A percentile compares a stretch with the other conserved stretches of the same genome.
These are phyloP conservation scores for Penicillium canariense DNA, from an alignment of 495 filamentous ascomycete genomes.

Conservation along the genomic window DNA sequence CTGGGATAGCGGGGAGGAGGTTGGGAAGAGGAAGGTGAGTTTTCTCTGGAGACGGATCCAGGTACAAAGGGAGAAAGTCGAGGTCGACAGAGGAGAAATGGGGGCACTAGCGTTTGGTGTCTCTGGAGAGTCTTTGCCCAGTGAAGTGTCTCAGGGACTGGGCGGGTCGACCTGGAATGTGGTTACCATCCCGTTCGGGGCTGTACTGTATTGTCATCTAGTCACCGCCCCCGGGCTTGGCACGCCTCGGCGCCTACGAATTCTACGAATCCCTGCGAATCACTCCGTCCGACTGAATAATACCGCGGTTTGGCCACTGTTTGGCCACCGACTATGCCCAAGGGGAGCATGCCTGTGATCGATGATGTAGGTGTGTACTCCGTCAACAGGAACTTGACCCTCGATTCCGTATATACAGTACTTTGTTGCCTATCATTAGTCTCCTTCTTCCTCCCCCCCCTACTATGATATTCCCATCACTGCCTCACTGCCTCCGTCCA, in stretches of 20 bases:
- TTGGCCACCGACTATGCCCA: no score
- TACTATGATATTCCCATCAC: neutral
- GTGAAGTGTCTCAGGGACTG: conserved; percentile 5
- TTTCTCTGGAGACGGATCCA: conserved; percentile 8
- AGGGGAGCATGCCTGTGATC: conserved; percentile 1
- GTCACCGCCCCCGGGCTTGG: no score
- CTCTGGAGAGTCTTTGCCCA: neutral
- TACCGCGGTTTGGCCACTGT: no score
- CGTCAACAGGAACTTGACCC: neutral
- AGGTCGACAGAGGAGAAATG: neutral
- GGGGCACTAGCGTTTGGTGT: conserved; percentile 1
- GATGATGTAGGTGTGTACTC: conserved; percentile 3
- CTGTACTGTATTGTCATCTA: neutral
- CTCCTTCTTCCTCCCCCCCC: no score
- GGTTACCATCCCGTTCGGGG: neutral
- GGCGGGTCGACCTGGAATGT: conserved; percentile 2
- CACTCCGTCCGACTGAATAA: no score
- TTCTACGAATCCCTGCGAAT: no score
- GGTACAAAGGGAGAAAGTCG: conserved; percentile 11
- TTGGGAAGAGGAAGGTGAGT: conserved; percentile 8
- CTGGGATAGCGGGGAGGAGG: conserved; percentile 18
- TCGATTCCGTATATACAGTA: neutral
- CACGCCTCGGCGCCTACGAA: no score
- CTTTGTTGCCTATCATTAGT: no score
- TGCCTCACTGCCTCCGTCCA: neutral